phyloP scores from a whole-genome alignment of 305 asterid genomes.

The Nicotiana rustica region DNA sequence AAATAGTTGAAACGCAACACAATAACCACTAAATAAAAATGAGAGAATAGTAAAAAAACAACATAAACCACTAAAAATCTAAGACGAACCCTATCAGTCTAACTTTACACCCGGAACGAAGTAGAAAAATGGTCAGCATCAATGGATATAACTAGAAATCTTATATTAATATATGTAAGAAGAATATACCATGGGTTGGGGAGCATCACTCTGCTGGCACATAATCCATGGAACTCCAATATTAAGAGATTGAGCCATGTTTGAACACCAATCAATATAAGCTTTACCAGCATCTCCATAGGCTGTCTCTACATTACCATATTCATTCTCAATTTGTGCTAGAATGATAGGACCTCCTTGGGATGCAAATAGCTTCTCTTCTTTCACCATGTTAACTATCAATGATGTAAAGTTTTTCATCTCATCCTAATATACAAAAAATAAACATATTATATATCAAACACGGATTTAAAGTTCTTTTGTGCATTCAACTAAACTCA shows the following conservation, averaged over 20 bases:
- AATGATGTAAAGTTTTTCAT: conserved; percentile 71
- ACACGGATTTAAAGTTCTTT: too few species aligned
- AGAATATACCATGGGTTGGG: conserved; percentile 35
- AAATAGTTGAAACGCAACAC: too few species aligned
- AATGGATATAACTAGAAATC: too few species aligned
- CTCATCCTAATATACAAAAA: conserved; percentile 52
- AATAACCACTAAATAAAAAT: too few species aligned
- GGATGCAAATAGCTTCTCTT: conserved; percentile 76
- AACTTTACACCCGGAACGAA: too few species aligned
- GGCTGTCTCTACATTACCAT: conserved; percentile 56
- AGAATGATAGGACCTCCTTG: conserved; percentile 92
- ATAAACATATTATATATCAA: too few species aligned
- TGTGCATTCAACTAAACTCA: too few species aligned
- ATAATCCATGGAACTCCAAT: conserved; percentile 84
- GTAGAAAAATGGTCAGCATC: too few species aligned
- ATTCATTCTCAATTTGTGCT: conserved; percentile 87
- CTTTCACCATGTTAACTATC: conserved; percentile 70
- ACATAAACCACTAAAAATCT: too few species aligned
- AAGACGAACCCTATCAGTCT: too few species aligned
- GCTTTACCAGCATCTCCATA: conserved; percentile 75
- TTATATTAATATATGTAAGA: too few species aligned
- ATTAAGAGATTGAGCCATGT: conserved; percentile 62
- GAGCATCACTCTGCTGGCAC: conserved; percentile 80
- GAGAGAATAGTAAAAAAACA: too few species aligned
- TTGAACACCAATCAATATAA: conserved; percentile 71